Evolutionary conservation across 208 protist genomes (phyloP).

Genomic region (Herpetomonas samuelpessoai): DNA sequence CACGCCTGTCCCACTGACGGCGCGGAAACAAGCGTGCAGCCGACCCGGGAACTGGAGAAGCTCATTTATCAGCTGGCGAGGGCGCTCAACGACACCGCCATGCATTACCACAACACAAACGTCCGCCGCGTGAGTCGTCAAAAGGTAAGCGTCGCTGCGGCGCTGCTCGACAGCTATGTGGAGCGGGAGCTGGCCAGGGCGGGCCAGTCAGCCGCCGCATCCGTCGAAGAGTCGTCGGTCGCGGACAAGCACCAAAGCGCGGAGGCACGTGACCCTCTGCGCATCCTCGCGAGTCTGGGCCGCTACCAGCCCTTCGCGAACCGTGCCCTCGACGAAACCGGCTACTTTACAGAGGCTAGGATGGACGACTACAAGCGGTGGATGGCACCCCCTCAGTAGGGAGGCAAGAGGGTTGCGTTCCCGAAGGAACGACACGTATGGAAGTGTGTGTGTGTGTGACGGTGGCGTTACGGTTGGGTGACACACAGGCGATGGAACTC

Average conservation of each 20-base stretch:
- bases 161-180: slow-evolving; percentile 72
- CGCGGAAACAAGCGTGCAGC: background rate
- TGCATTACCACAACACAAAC: slow-evolving; percentile 67
- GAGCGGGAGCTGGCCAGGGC: background rate
- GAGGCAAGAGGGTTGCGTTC: too few species aligned
- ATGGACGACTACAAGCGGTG: slow-evolving; percentile 79
- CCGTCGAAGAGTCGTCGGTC: background rate
- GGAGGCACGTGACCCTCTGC: slow-evolving; percentile 29
- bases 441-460: too few species aligned
- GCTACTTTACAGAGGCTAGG: slow-evolving; percentile 73
- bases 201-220: background rate
- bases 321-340: slow-evolving; percentile 56
- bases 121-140: slow-evolving; percentile 73
- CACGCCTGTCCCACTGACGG: slow-evolving; percentile 19
- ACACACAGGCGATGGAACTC: too few species aligned
- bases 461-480: too few species aligned
- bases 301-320: slow-evolving; percentile 58
- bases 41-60: slow-evolving; percentile 39
- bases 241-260: too few species aligned
- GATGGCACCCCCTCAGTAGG: too few species aligned
- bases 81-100: slow-evolving; percentile 52
- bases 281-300: slow-evolving; percentile 39
- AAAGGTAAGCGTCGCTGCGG: slow-evolving; percentile 73
- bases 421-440: too few species aligned
- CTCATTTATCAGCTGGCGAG: slow-evolving; percentile 54